Conservation (phyloP, 108 stramenopile species). For the Parietichytrium sp. region DNA sequence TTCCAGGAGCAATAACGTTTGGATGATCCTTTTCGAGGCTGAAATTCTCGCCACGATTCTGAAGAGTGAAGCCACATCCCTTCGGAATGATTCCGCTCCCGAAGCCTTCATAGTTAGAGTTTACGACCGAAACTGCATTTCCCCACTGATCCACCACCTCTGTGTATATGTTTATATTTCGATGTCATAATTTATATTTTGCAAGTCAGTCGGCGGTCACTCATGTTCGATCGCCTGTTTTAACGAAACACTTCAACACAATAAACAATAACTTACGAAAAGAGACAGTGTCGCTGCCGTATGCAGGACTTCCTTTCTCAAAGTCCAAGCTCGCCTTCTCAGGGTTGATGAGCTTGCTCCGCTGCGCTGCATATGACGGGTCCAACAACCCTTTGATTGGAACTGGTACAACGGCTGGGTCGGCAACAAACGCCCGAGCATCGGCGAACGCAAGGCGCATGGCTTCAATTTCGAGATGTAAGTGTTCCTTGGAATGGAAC, state of each 20-base stretch:
- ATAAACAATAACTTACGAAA: constrained; percentile 34
- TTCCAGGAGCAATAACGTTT: constrained; percentile 75
- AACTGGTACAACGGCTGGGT: constrained; percentile 60
- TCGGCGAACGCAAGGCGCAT: constrained; percentile 87
- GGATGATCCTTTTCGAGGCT: constrained; percentile 72
- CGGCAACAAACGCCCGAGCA: constrained; percentile 72
- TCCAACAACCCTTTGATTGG: constrained; percentile 53
- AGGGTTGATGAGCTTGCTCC: constrained; percentile 40
- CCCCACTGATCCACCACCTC: constrained; percentile 83
- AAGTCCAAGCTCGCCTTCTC: not conserved
- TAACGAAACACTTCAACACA: not conserved
- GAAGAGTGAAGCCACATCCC: constrained; percentile 88
- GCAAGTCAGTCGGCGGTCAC: not conserved
- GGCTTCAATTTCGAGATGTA: constrained; percentile 79
- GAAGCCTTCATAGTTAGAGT: constrained; percentile 90
- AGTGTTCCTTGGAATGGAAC: constrained; percentile 55
- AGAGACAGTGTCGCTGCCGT: constrained; percentile 69
- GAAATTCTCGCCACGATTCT: constrained; percentile 91
- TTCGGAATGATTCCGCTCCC: constrained; percentile 86
- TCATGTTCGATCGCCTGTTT: not conserved
- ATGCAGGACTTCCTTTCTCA: constrained; percentile 40
- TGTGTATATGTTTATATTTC: too few relatives aligned
- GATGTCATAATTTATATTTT: not conserved
- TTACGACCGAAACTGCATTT: constrained; percentile 90
- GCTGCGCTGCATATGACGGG: constrained; percentile 44